Base-by-base conservation (phyloP, 1,284 basidiomycete genomes). In the Mixia osmundae region DNA sequence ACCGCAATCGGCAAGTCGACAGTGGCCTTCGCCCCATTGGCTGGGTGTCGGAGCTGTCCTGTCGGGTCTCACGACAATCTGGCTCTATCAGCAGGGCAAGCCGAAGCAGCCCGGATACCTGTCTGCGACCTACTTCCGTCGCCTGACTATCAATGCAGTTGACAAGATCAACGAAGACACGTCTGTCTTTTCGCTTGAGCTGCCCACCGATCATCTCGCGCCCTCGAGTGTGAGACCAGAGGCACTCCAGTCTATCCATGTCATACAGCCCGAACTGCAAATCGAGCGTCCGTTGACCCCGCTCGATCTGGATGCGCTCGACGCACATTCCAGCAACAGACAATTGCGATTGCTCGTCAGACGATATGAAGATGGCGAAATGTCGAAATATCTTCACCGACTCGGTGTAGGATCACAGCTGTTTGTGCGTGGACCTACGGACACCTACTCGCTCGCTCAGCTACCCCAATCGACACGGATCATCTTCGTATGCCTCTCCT, bases 271-370 rank as follows among this genome's bases (percentile, higher is more conserved):
- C 43, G 77, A 78, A 46, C 75, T 83, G 15, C 78, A 82, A 54
- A 75, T 82, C n/a, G 77, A 83, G 50, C 57, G 78, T 34, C 69
- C 76, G 3, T 83, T 79, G 50, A 83, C 79, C 4, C 76, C 77
- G 1, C 55, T 79, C 57, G 30, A 77, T 19, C 34, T 30, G 25
- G 11, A 25, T 5, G 15, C 14, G 18, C 16, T 12, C 9, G 12
- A 16, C 20, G 18, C n/a, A 32, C 6, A 22, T 20, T 16, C n/a
- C n/a, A n/a, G n/a, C n/a, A 21, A 25, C 10, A 18, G 57, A 67
- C 61, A 44, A 19, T 35, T 50, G 9, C 41, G 44, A 19, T 40
- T 53, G 10, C 38, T 53, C 26, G 34, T 51, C 24, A 51, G 50
- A 38, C 43, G 47, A 2, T 83, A 82, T 47, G 63, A 67, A 0